Conservation (phyloP, 257 asterid species). For the Petunia axillaris region DNA sequence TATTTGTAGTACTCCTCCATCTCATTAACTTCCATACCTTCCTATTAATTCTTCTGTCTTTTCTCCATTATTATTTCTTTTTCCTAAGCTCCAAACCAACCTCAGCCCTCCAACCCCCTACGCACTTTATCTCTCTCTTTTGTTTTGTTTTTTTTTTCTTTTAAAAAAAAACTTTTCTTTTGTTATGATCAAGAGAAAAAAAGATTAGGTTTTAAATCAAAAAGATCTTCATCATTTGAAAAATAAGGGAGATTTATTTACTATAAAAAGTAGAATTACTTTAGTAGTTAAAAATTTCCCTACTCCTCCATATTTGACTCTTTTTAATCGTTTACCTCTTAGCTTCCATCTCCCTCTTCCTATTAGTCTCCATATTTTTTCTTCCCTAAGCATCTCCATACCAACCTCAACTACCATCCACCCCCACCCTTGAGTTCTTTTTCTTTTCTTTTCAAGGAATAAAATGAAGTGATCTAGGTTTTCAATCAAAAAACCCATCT, state of each 20-base stretch:
- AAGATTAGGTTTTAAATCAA: no score
- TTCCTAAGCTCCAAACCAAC: slow-evolving; percentile 13
- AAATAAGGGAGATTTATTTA: no score
- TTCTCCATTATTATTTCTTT: not conserved
- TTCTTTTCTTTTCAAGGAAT: not conserved
- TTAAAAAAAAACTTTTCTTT: no score
- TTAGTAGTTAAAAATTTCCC: no score
- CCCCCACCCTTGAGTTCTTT: not conserved
- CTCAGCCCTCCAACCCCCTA: not conserved
- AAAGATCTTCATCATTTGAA: no score
- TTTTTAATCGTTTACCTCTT: no score
- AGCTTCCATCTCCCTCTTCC: not conserved
- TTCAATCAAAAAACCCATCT: not conserved
- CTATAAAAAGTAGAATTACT: no score
- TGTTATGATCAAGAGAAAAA: no score
- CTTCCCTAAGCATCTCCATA: not conserved
- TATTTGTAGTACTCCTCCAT: not conserved
- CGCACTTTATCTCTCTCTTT: no score
- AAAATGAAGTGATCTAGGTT: not conserved
- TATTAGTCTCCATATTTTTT: not conserved
- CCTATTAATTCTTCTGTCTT: not conserved
- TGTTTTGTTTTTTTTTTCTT: no score
- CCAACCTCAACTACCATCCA: slow-evolving; percentile 10
- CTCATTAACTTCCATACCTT: not conserved
- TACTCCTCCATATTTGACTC: no score